A percentile compares a stretch with the other conserved stretches of the same genome.
Evolutionary conservation across 1,284 basidiomycete genomes (phyloP).

Genomic region (Fomitopsis betulina): DNA sequence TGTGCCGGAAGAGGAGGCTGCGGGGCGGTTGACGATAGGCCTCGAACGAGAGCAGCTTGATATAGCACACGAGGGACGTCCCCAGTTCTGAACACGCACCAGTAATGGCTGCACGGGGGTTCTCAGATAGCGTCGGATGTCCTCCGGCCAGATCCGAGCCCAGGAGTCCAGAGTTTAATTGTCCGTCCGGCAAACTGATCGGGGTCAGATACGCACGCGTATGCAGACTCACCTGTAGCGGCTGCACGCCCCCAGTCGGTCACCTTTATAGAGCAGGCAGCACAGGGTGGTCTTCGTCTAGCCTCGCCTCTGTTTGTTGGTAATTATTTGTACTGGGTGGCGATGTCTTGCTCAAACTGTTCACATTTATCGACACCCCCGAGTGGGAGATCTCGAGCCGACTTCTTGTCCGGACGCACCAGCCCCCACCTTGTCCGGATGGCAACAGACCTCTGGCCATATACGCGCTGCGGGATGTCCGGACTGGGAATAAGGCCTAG

Average conservation of each 20-base stretch:
- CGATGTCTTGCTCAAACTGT: neutral
- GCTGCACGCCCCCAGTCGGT: too few species aligned
- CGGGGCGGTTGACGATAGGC: conserved; percentile 4
- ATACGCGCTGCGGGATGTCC: too few species aligned
- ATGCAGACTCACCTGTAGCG: neutral
- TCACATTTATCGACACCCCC: too few species aligned
- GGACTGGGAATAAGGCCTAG: too few species aligned
- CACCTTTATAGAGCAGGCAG: neutral
- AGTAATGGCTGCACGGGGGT: neutral
- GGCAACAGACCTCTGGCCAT: too few species aligned
- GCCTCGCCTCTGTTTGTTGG: neutral
- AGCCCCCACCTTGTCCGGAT: too few species aligned
- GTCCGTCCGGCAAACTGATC: neutral
- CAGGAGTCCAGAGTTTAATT: neutral
- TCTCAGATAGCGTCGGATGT: neutral
- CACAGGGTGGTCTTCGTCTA: neutral
- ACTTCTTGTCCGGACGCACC: too few species aligned
- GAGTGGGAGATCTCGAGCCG: too few species aligned
- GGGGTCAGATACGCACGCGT: neutral
- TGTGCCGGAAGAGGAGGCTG: neutral
- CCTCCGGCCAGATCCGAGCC: conserved; percentile 7
- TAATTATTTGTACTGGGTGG: neutral
- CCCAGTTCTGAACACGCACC: conserved; percentile 4
- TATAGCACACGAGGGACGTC: conserved; percentile 7
- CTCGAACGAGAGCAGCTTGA: conserved; percentile 3